Base-by-base conservation (phyloP, 1,284 basidiomycete species). In the Irpex sp. region DNA sequence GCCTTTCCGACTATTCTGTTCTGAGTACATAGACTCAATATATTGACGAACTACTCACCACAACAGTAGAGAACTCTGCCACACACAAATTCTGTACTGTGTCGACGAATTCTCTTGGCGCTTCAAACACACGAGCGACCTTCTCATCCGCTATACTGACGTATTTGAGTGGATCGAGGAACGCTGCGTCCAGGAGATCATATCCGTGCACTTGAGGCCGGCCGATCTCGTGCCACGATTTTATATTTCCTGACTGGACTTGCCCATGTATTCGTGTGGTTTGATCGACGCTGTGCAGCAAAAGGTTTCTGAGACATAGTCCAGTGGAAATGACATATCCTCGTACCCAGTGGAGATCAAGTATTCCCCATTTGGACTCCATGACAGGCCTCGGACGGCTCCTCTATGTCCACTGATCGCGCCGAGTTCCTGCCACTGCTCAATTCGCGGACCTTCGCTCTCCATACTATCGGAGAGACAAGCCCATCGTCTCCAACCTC, bases 171-270 rank as follows among this genome's bases (percentile, higher is more conserved):
- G 90, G 77, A 61, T 83, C 80, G 51, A 97, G 80, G 73, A 94
- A 94, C 2, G 82, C 84, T 1, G 84, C 87, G 63, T 88, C 88
- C n/a, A 94, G 79, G 52, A 97, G 78, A 69, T 97, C 94, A 73
- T 98, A 97, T 5, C 95, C 95, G 73, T 98, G 95, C 18, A 96
- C 87, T 74, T 98, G 95, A 23, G 95, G 95, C 16, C 95, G 86
- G 33, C 84, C 84, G 35, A 97, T 78, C 72, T 98, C 95, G 67
- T 93, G 91, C 95, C 95, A 98, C 2, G 74, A 68, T 1, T 23
- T 54, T 7, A 5, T 18, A n/a, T 28, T 14, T 3, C 4, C 59
- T 36, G 2, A 68, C 71, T 6, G 67, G 35, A 77, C 67, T 21
- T 80, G 77, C 0, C 85, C 93, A 69, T 96, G 93, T 64, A 97